Base-by-base conservation (phyloP, 108 stramenopile genomes). In the Cyclotella baltica region DNA sequence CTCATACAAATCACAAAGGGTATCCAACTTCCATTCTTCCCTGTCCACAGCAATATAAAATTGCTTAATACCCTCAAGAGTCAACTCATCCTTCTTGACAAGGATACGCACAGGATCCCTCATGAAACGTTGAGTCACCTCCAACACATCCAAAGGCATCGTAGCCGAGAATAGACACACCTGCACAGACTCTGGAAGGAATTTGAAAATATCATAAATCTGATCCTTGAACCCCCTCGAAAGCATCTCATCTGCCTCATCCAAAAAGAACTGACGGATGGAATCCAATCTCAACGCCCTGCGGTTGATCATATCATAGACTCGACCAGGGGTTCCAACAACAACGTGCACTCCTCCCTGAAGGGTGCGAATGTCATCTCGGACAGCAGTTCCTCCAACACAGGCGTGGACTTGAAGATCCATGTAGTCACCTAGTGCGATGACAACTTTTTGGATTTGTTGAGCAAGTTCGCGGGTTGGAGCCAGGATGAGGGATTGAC, bases 211-310 rank as follows among this genome's bases (percentile, higher is more conserved):
- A 58, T 99, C 99, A 89, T 99, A 99, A 86, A 99, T 99, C 88
- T 99, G 99, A 82, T 99, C 99, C 89, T 98, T 99, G 94, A 99
- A 99, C 29, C 99, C 99, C 77, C 98, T 95, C 40, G 91, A 93
- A 74, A 99, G 97, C 99, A 99, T 99, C 95, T 99, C 98, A 92
- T 99, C 99, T 67, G 99, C 99, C 89, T 99, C 99, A 85, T 99
- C 99, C 64, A 99, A 85, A 66, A 98, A 96, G 91, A 99, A 99
- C 71, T 98, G 96, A 35, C 88, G 85, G 64, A 98, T 96, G 84
- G 64, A 73, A 71, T 98, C 97, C 62, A 98, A 73, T 63, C 93
- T 85, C 37, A 99, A 91, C 56, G 98, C 98, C 35, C 98, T 90
- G 75, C 99, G 95, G 86, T 97, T 96, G 88, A 99, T 99, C 99